Evolutionary conservation across 164 flowering plant species (phyloP).

Genomic region (Magnolia sinica): DNA sequence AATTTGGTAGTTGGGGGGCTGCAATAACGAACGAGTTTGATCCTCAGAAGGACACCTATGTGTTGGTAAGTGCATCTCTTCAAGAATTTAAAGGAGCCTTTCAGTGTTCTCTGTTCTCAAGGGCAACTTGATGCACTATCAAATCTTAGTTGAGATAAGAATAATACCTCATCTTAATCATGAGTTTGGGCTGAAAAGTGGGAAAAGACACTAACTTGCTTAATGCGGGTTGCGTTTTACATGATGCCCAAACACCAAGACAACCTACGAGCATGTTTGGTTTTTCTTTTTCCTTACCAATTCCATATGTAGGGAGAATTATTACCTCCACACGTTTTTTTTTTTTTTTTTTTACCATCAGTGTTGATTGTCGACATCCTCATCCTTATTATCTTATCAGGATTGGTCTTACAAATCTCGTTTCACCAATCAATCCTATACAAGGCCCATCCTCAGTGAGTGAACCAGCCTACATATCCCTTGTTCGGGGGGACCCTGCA

Average conservation of each 20-base stretch:
- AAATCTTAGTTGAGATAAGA: neutral
- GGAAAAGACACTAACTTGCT: neutral
- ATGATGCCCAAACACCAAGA: neutral
- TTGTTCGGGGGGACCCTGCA: no score
- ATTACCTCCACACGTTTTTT: no score
- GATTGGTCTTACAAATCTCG: no score
- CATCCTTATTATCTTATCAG: no score
- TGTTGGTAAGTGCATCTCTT: slow-evolving; percentile 48
- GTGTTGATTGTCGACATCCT: no score
- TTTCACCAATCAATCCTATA: no score
- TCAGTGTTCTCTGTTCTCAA: neutral
- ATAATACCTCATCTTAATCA: neutral
- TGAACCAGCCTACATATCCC: neutral
- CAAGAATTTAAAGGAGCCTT: neutral
- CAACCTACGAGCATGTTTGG: neutral
- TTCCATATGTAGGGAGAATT: neutral
- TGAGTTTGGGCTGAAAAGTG: neutral
- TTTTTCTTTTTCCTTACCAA: neutral
- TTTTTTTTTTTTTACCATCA: no score
- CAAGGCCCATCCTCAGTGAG: neutral
- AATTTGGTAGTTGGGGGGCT: slow-evolving; percentile 90
- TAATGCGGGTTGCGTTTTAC: neutral
- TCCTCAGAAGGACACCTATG: slow-evolving; percentile 75
- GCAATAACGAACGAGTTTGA: slow-evolving; percentile 69
- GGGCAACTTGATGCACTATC: no score